A percentile compares a stretch with the other conserved stretches of the same genome.
phyloP scores from a whole-genome alignment of 208 protist genomes.

The Leishmania guyanensis region DNA sequence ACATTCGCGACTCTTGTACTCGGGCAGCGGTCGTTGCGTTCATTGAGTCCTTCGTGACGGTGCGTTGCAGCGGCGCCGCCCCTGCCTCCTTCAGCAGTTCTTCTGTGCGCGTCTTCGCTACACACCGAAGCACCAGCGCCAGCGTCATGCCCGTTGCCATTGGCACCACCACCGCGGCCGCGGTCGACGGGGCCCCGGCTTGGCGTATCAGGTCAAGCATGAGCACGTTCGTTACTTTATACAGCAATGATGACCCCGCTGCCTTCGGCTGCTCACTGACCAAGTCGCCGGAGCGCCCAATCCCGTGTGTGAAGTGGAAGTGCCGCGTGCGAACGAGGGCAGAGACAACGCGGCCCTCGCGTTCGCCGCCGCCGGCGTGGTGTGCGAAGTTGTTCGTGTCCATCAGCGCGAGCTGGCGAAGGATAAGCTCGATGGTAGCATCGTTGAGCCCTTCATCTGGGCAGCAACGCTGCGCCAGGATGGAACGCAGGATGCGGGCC shows the following conservation, averaged over 20 bases:
- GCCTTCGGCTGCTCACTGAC: conserved; percentile 97
- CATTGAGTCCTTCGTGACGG: neutral
- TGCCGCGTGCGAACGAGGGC: conserved; percentile 84
- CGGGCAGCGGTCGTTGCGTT: neutral
- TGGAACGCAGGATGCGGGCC: conserved; percentile 37
- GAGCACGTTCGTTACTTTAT: conserved; percentile 91
- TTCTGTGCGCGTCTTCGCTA: conserved; percentile 39
- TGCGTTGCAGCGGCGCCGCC: neutral
- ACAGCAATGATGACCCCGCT: conserved; percentile 95
- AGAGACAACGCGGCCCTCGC: conserved; percentile 94
- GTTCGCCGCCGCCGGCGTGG: conserved; percentile 96
- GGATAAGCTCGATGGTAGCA: conserved; percentile 80
- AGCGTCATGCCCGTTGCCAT: conserved; percentile 97
- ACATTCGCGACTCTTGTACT: neutral
- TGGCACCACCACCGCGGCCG: conserved; percentile 89
- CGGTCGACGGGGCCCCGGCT: conserved; percentile 49
- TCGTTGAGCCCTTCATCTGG: conserved; percentile 91
- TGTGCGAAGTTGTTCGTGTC: conserved; percentile 91
- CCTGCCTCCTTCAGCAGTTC: conserved; percentile 6
- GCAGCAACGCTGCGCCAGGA: conserved; percentile 89
- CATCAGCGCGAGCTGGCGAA: conserved; percentile 94
- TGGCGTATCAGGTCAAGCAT: conserved; percentile 74
- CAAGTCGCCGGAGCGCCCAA: conserved; percentile 96
- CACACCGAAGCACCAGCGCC: conserved; percentile 69
- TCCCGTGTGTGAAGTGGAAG: conserved; percentile 93